Percentiles rank a stretch among this genome's conserved stretches.
phyloP scores from a whole-genome alignment of 306 rosid species.

The Rosa rugosa region DNA sequence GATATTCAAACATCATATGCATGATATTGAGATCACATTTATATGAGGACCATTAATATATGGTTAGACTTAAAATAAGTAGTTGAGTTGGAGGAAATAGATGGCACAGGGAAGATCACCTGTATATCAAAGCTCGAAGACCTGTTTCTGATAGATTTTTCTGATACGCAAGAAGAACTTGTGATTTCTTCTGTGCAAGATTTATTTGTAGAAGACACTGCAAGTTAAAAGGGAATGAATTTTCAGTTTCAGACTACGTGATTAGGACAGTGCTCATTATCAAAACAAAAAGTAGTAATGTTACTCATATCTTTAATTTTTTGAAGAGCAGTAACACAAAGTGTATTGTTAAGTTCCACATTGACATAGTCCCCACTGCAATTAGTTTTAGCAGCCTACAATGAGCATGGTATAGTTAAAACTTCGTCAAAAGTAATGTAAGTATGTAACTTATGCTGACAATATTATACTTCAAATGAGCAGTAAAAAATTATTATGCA shows the following conservation, averaged over 20 bases:
- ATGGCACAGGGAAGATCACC: constrained; percentile 6
- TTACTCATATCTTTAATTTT: constrained; percentile 12
- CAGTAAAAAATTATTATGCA: background rate
- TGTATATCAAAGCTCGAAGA: constrained; percentile 34
- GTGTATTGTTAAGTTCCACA: constrained; percentile 3
- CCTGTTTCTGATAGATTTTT: constrained; percentile 27
- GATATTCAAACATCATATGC: background rate
- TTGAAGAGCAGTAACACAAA: constrained; percentile 3
- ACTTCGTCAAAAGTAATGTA: background rate
- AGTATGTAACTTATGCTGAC: background rate
- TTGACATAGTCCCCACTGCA: constrained; percentile 28
- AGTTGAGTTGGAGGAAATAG: background rate
- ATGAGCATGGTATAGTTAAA: background rate
- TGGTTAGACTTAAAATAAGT: background rate
- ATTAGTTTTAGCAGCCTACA: constrained; percentile 24
- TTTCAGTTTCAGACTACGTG: background rate
- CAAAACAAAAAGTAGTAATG: background rate
- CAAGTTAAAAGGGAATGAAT: background rate
- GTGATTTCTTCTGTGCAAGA: constrained; percentile 16
- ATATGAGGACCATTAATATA: background rate
- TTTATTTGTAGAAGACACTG: constrained; percentile 33
- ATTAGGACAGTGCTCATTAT: background rate
- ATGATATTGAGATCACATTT: background rate
- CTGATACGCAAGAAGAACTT: constrained; percentile 23
- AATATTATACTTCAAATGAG: background rate